phyloP scores from a whole-genome alignment of 768 basidiomycete species.

The Imleria badia region DNA sequence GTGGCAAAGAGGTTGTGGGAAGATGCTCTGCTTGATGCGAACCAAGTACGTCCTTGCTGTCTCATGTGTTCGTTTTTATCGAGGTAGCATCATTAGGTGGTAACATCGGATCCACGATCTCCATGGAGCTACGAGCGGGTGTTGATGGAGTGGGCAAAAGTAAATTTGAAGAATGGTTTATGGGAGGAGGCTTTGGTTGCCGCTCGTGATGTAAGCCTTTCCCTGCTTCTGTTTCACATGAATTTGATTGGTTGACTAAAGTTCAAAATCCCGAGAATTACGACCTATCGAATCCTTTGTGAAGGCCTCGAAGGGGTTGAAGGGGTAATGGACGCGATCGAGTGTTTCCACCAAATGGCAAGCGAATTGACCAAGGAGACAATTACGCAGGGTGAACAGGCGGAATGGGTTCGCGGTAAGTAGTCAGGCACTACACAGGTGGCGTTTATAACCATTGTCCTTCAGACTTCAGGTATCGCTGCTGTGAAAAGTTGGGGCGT shows the following conservation, averaged over 20 bases:
- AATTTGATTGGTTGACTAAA: not conserved
- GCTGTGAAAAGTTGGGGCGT: not conserved
- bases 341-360: not conserved
- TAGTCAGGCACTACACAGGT: too few relatives aligned
- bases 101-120: too few relatives aligned
- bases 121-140: not conserved
- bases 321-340: not conserved
- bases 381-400: not conserved
- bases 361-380: not conserved
- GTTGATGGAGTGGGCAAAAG: not conserved
- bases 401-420: not conserved
- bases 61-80: too few relatives aligned
- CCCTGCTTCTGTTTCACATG: not conserved
- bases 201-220: not conserved
- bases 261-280: not conserved
- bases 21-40: not conserved
- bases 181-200: not conserved
- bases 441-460: not conserved
- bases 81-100: not conserved
- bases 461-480: not conserved
- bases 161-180: not conserved
- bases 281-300: not conserved
- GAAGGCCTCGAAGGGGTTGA: not conserved
- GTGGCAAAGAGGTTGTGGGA: not conserved
- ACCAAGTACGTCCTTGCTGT: not conserved